Evolutionary conservation across 2,329 filamentous ascomycete species (phyloP).

Genomic region (Penicillium sp.): DNA sequence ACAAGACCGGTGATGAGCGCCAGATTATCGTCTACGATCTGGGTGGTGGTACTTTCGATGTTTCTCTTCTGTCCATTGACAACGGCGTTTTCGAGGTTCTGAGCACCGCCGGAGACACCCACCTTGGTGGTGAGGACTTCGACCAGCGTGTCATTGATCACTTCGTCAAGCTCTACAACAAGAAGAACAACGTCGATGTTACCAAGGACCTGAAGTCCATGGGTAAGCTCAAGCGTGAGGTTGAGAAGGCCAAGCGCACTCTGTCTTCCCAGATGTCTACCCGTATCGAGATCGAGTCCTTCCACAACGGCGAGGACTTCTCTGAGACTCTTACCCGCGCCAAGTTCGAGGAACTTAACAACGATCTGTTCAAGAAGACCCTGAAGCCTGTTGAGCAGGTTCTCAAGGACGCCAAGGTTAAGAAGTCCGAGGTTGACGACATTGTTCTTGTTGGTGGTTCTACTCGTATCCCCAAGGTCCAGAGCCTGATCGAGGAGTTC

Average conservation of each 20-base stretch:
- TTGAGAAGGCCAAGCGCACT: conserved; percentile 99
- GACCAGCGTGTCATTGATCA: conserved; percentile 96
- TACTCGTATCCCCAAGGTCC: conserved; percentile 98
- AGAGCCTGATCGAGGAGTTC: conserved; percentile 91
- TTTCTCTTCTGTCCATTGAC: conserved; percentile 88
- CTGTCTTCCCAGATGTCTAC: conserved; percentile 93
- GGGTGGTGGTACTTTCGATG: conserved; percentile 93
- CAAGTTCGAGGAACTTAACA: conserved; percentile 99
- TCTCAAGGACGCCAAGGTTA: conserved; percentile 95
- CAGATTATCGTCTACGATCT: conserved; percentile 94
- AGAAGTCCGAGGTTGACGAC: conserved; percentile 93
- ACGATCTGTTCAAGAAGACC: conserved; percentile 98
- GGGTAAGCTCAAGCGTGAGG: conserved; percentile 99
- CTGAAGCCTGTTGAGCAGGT: conserved; percentile 99
- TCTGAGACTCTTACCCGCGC: conserved; percentile 97
- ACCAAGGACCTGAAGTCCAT: conserved; percentile 96
- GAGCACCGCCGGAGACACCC: conserved; percentile 93
- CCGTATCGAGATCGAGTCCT: conserved; percentile 94
- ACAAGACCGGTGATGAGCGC: conserved; percentile 81
- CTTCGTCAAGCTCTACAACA: conserved; percentile 98
- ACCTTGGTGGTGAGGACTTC: conserved; percentile 98
- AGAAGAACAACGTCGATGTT: conserved; percentile 92
- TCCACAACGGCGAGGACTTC: conserved; percentile 97
- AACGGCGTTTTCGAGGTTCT: conserved; percentile 92
- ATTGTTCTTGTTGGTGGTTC: conserved; percentile 98